Evolutionary conservation across 129 eudicot genomes (phyloP).

Genomic region (Flaveria brownii): DNA sequence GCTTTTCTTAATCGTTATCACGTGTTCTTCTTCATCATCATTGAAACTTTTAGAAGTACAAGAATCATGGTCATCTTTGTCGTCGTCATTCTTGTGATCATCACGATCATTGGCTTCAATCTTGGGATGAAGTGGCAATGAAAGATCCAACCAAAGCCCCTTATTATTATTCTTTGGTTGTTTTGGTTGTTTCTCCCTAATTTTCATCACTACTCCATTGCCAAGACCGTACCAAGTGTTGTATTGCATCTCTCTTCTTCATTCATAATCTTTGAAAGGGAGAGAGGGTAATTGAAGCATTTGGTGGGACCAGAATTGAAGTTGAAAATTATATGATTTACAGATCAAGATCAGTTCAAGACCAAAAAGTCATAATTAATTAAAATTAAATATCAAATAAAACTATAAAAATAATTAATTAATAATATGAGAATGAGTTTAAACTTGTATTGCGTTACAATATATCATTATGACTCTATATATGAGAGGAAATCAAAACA

Average conservation of each 20-base stretch:
- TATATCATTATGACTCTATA: constrained; percentile 39
- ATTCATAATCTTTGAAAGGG: constrained; percentile 32
- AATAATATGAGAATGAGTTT: constrained; percentile 34
- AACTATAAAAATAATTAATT: constrained; percentile 38
- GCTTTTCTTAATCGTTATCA: constrained; percentile 20
- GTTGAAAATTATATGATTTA: constrained; percentile 25
- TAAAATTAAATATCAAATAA: constrained; percentile 23
- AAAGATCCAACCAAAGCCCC: constrained; percentile 47
- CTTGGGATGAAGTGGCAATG: constrained; percentile 39
- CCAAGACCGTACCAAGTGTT: constrained; percentile 42
- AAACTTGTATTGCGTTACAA: constrained; percentile 43
- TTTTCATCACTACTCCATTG: constrained; percentile 17
- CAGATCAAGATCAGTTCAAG: constrained; percentile 24
- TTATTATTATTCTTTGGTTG: constrained; percentile 37
- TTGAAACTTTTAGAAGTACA: constrained; percentile 19
- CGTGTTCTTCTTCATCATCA: constrained; percentile 36
- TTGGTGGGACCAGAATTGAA: constrained; percentile 16
- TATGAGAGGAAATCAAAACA: constrained; percentile 35
- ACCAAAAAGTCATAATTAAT: constrained; percentile 38
- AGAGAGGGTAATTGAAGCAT: constrained; percentile 23
- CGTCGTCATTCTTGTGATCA: constrained; percentile 15
- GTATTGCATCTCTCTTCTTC: constrained; percentile 43
- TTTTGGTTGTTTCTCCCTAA: constrained; percentile 27
- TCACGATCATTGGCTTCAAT: constrained; percentile 22
- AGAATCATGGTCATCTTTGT: constrained; percentile 36